Conservation (phyloP, 345 rosid species). For the Leavenworthia alabamica region DNA sequence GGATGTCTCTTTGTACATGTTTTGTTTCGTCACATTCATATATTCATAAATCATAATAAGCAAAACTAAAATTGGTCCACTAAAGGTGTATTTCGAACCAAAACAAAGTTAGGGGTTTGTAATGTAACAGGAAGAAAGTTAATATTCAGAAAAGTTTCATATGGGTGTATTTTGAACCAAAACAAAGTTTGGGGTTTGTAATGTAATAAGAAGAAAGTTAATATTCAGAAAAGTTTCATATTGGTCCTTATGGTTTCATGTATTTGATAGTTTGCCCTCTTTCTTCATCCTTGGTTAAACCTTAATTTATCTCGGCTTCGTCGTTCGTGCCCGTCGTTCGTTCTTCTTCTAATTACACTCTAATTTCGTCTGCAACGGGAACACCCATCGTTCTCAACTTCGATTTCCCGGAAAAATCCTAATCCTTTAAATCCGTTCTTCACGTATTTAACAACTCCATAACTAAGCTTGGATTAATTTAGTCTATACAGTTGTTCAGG, state of each 20-base stretch:
- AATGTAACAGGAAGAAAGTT: too few species aligned
- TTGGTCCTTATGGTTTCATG: background rate
- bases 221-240: background rate
- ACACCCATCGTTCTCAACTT: background rate
- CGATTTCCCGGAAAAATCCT: background rate
- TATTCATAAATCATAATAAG: background rate
- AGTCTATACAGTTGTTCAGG: background rate
- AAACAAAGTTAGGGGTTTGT: background rate
- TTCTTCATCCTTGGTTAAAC: too few species aligned
- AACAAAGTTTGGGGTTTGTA: constrained; percentile 1
- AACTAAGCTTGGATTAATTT: background rate
- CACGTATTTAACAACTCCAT: too few species aligned
- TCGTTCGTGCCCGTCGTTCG: too few species aligned
- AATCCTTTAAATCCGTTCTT: background rate
- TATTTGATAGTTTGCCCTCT: background rate
- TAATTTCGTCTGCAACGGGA: background rate
- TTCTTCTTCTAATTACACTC: background rate
- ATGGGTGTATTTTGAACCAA: background rate
- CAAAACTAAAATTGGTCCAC: background rate
- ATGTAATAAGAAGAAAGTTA: background rate
- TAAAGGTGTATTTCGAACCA: background rate
- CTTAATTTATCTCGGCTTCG: background rate
- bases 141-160: too few species aligned
- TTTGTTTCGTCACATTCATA: background rate
- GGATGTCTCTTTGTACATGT: constrained; percentile 10